Base-by-base conservation (phyloP, 2,329 filamentous ascomycete species). In the Trichoderma simmonsii region DNA sequence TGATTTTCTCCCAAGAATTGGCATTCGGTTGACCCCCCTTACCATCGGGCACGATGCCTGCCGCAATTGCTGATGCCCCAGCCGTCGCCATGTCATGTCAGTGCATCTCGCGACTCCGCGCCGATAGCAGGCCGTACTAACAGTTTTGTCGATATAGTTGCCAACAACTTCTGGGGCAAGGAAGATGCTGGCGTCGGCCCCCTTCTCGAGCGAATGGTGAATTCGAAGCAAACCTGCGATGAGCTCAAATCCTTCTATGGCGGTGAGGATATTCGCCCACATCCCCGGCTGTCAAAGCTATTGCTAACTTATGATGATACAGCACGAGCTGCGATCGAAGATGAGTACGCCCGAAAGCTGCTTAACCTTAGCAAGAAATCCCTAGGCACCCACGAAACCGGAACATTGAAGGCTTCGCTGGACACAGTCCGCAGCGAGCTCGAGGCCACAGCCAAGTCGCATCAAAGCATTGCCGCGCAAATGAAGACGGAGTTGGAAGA, bases 111-210 rank as follows among this genome's bases (percentile, higher is more conserved):
- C 54, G 28, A 67, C 34, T 48, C 39, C 28, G 36, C 67, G 39
- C 67, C 14, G 15, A 28, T n/a, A 54, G 34, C 43, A 36, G 5
- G 12, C 36, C 26, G 64, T 14, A 32, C 78, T 79, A 68, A 78
- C 73, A 65, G 65, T 32, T 36, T 24, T 62, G 36, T 30, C 56
- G 39, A 43, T 54, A 3, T 65, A 95, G 95, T 99, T 85, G 95
- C 96, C 78, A 99, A 99, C 85, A 99, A 99, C 82, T 99, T 99
- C 83, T 99, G 96, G 96, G 96, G 96, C 75, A 98, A 97, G 86
- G 95, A 98, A 81, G 96, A 99, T 86, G 96, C 95, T 66, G 97
- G 96, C 80, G 95, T 99, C 79, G 87, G 88, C 60, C 97, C 96
- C 72, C 89, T 99, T 79, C 88, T 99, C 34, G 93, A 95, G 81